These are phyloP conservation scores for Fusarium sp. DNA, from an alignment of 2,329 filamentous ascomycete genomes.

Conservation along the genomic window DNA sequence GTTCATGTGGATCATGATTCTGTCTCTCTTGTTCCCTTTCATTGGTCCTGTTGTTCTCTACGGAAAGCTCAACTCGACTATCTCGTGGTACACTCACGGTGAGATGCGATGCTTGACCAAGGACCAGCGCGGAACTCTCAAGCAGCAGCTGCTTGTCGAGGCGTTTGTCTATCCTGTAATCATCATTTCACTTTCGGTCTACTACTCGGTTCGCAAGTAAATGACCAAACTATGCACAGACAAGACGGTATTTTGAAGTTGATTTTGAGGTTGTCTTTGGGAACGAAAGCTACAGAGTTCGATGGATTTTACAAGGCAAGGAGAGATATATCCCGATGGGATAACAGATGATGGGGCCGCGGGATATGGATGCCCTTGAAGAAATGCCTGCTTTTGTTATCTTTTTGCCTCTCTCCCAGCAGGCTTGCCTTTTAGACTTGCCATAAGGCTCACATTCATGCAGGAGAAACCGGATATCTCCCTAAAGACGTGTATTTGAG, in stretches of 20 bases:
- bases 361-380: too few species aligned
- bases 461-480: too few species aligned
- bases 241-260: conserved; percentile 7
- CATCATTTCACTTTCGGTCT: conserved; percentile 46
- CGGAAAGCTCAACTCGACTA: conserved; percentile 55
- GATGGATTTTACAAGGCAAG: too few species aligned
- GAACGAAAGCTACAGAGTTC: too few species aligned
- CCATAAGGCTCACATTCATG: too few species aligned
- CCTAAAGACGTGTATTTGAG: not conserved
- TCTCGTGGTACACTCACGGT: conserved; percentile 60
- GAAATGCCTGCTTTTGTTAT: too few species aligned
- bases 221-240: not conserved
- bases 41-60: conserved; percentile 55
- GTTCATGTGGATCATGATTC: conserved; percentile 51
- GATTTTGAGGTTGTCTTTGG: conserved; percentile 5
- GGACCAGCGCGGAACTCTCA: conserved; percentile 46
- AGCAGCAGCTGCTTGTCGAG: conserved; percentile 52
- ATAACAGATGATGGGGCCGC: too few species aligned
- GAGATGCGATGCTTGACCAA: conserved; percentile 52
- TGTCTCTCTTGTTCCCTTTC: conserved; percentile 58
- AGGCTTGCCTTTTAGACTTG: too few species aligned
- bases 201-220: conserved; percentile 41
- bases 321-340: too few species aligned
- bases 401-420: too few species aligned
- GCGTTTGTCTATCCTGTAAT: conserved; percentile 47